Percentiles rank a stretch among this genome's conserved stretches.
These are phyloP conservation scores for Crithidia brevicula DNA, from an alignment of 208 protist species.

Conservation along the genomic window DNA sequence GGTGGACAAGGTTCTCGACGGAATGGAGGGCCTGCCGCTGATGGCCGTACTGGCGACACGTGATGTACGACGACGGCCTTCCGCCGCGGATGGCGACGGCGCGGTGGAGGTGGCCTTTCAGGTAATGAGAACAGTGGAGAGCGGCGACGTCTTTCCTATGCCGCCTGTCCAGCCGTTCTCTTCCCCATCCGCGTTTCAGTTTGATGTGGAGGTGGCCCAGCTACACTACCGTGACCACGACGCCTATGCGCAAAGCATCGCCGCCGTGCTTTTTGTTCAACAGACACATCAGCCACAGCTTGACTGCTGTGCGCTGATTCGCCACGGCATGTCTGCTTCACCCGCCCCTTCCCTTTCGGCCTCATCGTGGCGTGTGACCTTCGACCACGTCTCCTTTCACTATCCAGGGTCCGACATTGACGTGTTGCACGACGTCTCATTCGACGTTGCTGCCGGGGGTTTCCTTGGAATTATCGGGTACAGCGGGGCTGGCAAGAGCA, in stretches of 20 bases:
- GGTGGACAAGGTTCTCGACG: neutral
- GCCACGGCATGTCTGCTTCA: neutral
- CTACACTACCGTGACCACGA: slow-evolving; percentile 22
- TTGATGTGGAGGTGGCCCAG: slow-evolving; percentile 23
- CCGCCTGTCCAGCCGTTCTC: slow-evolving; percentile 19
- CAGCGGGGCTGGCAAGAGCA: slow-evolving; percentile 82
- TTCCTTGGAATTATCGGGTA: slow-evolving; percentile 72
- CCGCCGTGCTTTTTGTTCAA: slow-evolving; percentile 12
- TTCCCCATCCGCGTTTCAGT: slow-evolving; percentile 21
- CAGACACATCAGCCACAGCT: slow-evolving; percentile 2
- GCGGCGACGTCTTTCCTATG: slow-evolving; percentile 13
- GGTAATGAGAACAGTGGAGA: slow-evolving; percentile 23
- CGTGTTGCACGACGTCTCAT: slow-evolving; percentile 59
- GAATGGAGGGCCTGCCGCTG: neutral
- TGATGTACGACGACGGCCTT: neutral
- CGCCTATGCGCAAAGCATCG: slow-evolving; percentile 16
- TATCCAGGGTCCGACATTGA: slow-evolving; percentile 47
- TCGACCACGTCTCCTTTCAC: slow-evolving; percentile 68
- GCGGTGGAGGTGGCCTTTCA: slow-evolving; percentile 15
- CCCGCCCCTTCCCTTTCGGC: neutral
- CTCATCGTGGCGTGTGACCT: slow-evolving; percentile 56
- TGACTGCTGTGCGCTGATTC: slow-evolving; percentile 5
- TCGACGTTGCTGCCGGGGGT: slow-evolving; percentile 44
- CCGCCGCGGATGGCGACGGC: neutral
- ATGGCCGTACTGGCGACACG: slow-evolving; percentile 13